A percentile compares a stretch with the other conserved stretches of the same genome.
phyloP scores from a whole-genome alignment of 192 early-diverging fungal genomes.

The Haplosporangium gracile region DNA sequence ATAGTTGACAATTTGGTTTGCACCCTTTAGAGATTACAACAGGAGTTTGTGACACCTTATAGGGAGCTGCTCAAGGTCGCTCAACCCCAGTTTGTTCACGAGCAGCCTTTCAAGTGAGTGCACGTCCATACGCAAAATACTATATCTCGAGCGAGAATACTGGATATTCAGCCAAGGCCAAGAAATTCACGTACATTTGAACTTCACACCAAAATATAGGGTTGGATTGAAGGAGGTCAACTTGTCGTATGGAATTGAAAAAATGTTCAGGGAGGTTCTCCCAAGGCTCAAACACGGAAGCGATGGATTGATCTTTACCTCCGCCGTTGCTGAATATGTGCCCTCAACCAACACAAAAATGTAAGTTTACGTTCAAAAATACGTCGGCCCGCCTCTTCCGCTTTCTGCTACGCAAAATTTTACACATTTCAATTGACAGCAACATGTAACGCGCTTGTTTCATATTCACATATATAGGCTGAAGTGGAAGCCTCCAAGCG shows the following conservation, averaged over 20 bases:
- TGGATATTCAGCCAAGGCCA: neutral
- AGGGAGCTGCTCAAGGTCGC: conserved; percentile 56
- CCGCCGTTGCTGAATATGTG: conserved; percentile 70
- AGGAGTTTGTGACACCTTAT: conserved; percentile 77
- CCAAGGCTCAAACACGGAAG: conserved; percentile 74
- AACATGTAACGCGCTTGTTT: neutral
- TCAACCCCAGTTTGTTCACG: conserved; percentile 68
- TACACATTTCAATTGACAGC: neutral
- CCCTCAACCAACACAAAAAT: conserved; percentile 77
- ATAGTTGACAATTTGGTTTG: neutral
- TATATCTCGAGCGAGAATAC: neutral
- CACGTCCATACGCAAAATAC: neutral
- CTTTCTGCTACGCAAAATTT: neutral
- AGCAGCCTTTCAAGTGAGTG: conserved; percentile 47
- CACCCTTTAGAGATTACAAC: conserved; percentile 68
- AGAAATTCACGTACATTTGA: neutral
- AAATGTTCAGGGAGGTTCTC: conserved; percentile 69
- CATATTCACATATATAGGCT: conserved; percentile 60
- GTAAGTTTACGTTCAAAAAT: conserved; percentile 53
- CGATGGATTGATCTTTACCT: conserved; percentile 85
- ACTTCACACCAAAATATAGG: conserved; percentile 33
- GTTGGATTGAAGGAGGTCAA: conserved; percentile 78
- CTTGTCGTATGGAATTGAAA: conserved; percentile 71
- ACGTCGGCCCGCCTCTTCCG: no score
- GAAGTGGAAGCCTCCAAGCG: conserved; percentile 89